phyloP scores from a whole-genome alignment of 2,329 filamentous ascomycete genomes.

The Chaetomiaceae sp. region DNA sequence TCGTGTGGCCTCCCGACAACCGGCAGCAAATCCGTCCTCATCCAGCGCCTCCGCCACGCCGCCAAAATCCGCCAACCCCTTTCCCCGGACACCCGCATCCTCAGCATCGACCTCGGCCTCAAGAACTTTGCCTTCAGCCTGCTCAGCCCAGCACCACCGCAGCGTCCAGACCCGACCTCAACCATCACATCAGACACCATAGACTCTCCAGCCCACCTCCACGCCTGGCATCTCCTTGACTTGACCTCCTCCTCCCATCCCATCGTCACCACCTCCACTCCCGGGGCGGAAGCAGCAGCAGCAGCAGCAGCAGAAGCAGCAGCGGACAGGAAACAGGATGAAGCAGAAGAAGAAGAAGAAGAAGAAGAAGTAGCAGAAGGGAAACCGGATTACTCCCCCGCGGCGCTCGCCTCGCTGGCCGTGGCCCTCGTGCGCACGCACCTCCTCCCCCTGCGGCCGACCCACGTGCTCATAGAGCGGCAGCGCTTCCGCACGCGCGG shows the following conservation, averaged over 20 bases:
- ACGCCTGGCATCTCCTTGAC: constrained; percentile 24
- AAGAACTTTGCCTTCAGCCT: constrained; percentile 73
- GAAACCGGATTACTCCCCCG: constrained; percentile 27
- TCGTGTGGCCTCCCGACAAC: constrained; percentile 53
- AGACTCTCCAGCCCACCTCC: constrained; percentile 10
- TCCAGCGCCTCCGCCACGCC: constrained; percentile 42
- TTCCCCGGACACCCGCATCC: constrained; percentile 42
- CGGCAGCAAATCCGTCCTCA: constrained; percentile 53
- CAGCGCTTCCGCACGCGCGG: constrained; percentile 59
- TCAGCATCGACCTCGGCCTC: constrained; percentile 82
- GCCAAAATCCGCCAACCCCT: constrained; percentile 22
- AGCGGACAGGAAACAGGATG: not conserved
- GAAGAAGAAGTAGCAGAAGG: not conserved
- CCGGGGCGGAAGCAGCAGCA: too few relatives aligned
- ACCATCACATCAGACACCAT: constrained; percentile 1
- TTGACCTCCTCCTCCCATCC: constrained; percentile 17
- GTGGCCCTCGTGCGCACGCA: constrained; percentile 30
- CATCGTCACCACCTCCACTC: not conserved
- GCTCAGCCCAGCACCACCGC: constrained; percentile 29
- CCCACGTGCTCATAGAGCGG: constrained; percentile 62
- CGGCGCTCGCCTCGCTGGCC: constrained; percentile 30
- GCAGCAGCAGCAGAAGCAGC: not conserved
- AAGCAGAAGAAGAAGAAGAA: not conserved
- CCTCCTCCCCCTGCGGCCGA: constrained; percentile 49
- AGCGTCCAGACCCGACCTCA: not conserved